Conservation (phyloP, 1,139 yeast species). For the Kodamaea plutei region DNA sequence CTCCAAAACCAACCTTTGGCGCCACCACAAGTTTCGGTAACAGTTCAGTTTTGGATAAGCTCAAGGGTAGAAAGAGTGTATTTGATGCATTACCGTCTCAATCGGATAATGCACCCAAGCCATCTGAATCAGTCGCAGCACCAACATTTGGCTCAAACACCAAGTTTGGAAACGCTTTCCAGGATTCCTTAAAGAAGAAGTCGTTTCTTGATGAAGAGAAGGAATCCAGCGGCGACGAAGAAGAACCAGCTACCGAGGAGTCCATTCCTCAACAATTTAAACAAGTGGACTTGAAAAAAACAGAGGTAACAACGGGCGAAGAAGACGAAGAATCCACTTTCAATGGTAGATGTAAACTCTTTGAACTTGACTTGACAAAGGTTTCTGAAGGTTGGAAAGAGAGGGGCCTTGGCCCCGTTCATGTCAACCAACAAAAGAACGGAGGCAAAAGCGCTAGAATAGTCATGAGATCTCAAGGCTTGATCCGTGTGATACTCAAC, state of each 20-base stretch:
- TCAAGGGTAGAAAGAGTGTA: slow-evolving; percentile 30
- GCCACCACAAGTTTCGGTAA: slow-evolving; percentile 58
- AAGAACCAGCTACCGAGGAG: slow-evolving; percentile 7
- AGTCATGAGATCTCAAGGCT: slow-evolving; percentile 89
- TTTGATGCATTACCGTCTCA: slow-evolving; percentile 27
- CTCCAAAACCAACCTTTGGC: slow-evolving; percentile 31
- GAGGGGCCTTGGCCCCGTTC: slow-evolving; percentile 84
- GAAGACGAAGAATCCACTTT: slow-evolving; percentile 74
- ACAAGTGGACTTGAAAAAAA: slow-evolving; percentile 50
- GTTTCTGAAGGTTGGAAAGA: slow-evolving; percentile 89
- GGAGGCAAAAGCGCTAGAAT: slow-evolving; percentile 44
- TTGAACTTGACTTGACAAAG: slow-evolving; percentile 63
- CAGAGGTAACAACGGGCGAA: slow-evolving; percentile 76
- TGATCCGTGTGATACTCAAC: slow-evolving; percentile 78
- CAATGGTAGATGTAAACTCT: slow-evolving; percentile 72
- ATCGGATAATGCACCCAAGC: background rate
- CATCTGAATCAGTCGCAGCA: slow-evolving; percentile 7
- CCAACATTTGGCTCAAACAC: slow-evolving; percentile 56
- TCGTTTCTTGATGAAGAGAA: slow-evolving; percentile 48
- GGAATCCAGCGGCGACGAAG: slow-evolving; percentile 5
- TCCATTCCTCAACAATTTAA: slow-evolving; percentile 40
- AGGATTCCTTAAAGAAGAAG: slow-evolving; percentile 43
- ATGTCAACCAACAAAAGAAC: slow-evolving; percentile 57
- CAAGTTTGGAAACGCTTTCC: slow-evolving; percentile 56
- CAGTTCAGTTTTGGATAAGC: slow-evolving; percentile 16